These are phyloP conservation scores for Trifolium repens DNA, from an alignment of 306 rosid genomes.

Conservation along the genomic window DNA sequence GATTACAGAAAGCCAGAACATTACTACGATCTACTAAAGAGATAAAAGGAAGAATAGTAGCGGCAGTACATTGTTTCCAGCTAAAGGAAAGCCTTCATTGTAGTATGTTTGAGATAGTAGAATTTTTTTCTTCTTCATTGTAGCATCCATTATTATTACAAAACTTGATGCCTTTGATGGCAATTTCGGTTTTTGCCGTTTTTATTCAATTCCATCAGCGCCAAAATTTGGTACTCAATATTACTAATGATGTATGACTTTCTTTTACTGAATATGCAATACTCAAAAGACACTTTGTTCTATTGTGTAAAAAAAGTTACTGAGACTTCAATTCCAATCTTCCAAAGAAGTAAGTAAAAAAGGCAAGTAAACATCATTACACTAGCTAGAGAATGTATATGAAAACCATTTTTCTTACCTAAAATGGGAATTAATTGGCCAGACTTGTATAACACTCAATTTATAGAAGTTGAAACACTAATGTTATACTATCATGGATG, in stretches of 20 bases:
- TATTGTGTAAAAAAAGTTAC: neutral
- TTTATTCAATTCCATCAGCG: neutral
- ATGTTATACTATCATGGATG: neutral
- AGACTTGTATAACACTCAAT: neutral
- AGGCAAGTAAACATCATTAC: too few species aligned
- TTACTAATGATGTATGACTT: neutral
- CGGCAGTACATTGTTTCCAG: slow-evolving; percentile 7
- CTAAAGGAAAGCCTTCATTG: slow-evolving; percentile 15
- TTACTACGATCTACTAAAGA: slow-evolving; percentile 62
- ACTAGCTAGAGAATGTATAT: neutral
- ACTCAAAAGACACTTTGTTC: neutral
- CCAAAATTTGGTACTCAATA: neutral
- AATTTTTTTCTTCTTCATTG: neutral
- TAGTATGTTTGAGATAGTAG: neutral
- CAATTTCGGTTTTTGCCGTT: slow-evolving; percentile 15
- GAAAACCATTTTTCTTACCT: neutral
- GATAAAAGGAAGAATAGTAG: slow-evolving; percentile 32
- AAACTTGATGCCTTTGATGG: slow-evolving; percentile 10
- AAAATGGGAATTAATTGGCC: neutral
- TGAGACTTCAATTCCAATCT: neutral
- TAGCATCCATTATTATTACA: neutral
- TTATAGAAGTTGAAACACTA: neutral
- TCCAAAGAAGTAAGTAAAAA: neutral
- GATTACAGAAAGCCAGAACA: slow-evolving; percentile 69
- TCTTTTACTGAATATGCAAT: neutral